phyloP scores from a whole-genome alignment of 2,329 filamentous ascomycete genomes.

The Hypomyces rosellus region DNA sequence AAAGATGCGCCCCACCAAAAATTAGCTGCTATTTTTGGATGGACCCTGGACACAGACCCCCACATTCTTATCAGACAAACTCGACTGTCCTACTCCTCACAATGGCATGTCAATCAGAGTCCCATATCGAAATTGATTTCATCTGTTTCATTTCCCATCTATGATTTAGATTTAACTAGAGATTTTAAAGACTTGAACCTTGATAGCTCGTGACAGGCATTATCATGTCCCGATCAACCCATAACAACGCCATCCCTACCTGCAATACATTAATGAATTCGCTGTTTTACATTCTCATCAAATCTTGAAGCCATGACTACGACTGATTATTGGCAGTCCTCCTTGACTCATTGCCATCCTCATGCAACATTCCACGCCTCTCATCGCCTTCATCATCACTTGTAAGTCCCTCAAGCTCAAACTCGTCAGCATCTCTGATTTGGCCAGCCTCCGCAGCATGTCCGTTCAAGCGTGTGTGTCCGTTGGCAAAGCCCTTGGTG shows the following conservation, averaged over 20 bases:
- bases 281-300: not conserved
- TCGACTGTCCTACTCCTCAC: no score
- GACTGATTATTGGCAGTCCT: conserved; percentile 1
- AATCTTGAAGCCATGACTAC: not conserved
- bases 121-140: no score
- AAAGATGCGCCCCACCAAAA: conserved; percentile 7
- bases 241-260: not conserved
- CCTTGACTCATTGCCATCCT: not conserved
- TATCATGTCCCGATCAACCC: not conserved
- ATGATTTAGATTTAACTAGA: no score
- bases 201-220: no score
- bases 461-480: conserved; percentile 27
- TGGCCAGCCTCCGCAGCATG: conserved; percentile 44
- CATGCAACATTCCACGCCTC: conserved; percentile 28
- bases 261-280: no score
- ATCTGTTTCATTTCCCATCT: no score
- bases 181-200: no score
- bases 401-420: conserved; percentile 85
- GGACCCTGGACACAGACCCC: conserved; percentile 1
- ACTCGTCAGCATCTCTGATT: conserved; percentile 79
- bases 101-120: no score
- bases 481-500: conserved; percentile 32
- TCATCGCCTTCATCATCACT: conserved; percentile 75
- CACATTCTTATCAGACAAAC: not conserved
- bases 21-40: conserved; percentile 4